Evolutionary conservation across 129 eudicot species (phyloP).

Genomic region (Centaurea solstitialis): DNA sequence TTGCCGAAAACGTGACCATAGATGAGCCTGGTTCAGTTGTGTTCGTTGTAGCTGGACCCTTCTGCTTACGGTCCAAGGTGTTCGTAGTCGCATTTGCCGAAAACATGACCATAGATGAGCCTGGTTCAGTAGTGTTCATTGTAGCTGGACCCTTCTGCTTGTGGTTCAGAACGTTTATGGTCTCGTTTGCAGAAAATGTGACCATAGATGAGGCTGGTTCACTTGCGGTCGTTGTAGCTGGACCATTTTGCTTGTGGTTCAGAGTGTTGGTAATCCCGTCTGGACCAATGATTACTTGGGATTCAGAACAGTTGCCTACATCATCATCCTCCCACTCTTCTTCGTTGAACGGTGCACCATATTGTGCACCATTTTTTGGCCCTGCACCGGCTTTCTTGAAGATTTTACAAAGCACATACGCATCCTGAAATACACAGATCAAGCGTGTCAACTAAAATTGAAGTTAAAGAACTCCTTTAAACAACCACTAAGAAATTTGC

Average conservation of each 20-base stretch:
- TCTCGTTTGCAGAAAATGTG: slow-evolving; percentile 17
- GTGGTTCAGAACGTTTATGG: background rate
- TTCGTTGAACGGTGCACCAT: slow-evolving; percentile 80
- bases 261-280: slow-evolving; percentile 2
- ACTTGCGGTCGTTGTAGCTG: slow-evolving; percentile 1
- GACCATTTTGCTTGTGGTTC: slow-evolving; percentile 12
- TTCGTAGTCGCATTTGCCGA: slow-evolving; percentile 6
- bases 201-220: slow-evolving; percentile 38
- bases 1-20: slow-evolving; percentile 16
- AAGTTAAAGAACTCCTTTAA: background rate
- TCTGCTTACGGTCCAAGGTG: background rate
- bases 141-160: background rate
- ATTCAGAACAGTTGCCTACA: slow-evolving; percentile 20
- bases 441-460: slow-evolving; percentile 7
- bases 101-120: slow-evolving; percentile 30
- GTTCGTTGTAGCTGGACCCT: slow-evolving; percentile 7
- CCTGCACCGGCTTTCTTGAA: slow-evolving; percentile 72
- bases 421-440: slow-evolving; percentile 46
- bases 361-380: slow-evolving; percentile 76
- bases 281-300: slow-evolving; percentile 27
- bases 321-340: slow-evolving; percentile 64
- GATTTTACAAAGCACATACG: slow-evolving; percentile 59
- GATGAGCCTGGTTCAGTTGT: slow-evolving; percentile 36
- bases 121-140: slow-evolving; percentile 22
- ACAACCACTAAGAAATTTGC: background rate